Percentiles rank a stretch among this genome's conserved stretches.
phyloP scores from a whole-genome alignment of 139 green algal species.

The Coelastrella sp. region DNA sequence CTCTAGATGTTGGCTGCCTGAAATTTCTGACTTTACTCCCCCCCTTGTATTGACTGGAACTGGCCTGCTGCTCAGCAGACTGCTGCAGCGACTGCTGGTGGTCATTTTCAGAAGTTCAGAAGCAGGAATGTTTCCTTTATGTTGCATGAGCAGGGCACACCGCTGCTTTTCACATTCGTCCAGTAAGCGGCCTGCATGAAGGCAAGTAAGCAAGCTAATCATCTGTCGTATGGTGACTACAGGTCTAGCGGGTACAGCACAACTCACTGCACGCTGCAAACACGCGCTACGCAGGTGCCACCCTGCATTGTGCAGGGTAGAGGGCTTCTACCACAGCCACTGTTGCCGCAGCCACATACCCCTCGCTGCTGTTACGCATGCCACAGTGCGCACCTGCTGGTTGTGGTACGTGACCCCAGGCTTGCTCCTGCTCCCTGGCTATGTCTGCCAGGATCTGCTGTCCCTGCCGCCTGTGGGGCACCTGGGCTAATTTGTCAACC shows the following conservation, averaged over 20 bases:
- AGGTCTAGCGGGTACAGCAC: no score
- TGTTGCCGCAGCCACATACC: background rate
- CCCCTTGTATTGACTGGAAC: no score
- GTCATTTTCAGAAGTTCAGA: background rate
- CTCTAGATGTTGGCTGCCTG: no score
- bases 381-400: background rate
- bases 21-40: no score
- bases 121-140: conserved; percentile 1
- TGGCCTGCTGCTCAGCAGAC: background rate
- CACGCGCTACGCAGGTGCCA: no score
- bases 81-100: background rate
- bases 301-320: no score
- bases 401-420: background rate
- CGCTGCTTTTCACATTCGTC: conserved; percentile 33
- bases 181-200: background rate
- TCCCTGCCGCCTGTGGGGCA: background rate
- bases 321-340: no score
- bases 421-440: background rate
- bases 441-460: conserved; percentile 15
- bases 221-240: background rate
- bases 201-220: background rate
- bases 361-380: background rate
- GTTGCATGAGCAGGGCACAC: conserved; percentile 28
- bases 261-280: no score
- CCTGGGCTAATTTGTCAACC: background rate